Percentiles rank a stretch among this genome's conserved stretches.
phyloP scores from a whole-genome alignment of 176 grass and related monocot genomes.

The Rhipidocladum racemiflorum region DNA sequence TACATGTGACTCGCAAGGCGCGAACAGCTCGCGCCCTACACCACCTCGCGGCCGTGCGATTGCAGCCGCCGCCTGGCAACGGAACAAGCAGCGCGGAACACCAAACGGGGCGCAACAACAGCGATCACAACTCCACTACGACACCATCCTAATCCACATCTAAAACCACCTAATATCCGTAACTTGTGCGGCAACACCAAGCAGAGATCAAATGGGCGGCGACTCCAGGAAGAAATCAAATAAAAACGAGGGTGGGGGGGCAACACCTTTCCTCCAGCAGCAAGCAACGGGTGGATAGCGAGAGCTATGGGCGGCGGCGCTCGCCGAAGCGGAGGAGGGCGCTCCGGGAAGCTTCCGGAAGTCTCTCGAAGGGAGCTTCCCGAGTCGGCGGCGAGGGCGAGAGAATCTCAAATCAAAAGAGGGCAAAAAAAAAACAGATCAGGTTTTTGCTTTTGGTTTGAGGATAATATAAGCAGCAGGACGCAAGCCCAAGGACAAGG shows the following conservation, averaged over 20 bases:
- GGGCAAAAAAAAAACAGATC: not conserved
- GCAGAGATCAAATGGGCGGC: not conserved
- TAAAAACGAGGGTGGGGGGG: not conserved
- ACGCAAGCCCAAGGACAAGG: not conserved
- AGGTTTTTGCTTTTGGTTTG: not conserved
- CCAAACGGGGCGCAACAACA: not conserved
- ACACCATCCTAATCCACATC: not conserved
- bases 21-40: not conserved
- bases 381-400: slow-evolving; percentile 20
- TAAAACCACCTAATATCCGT: not conserved
- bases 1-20: not conserved
- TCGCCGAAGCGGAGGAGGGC: not conserved
- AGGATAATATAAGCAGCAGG: not conserved
- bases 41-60: not conserved
- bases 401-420: slow-evolving; percentile 19
- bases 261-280: slow-evolving; percentile 9
- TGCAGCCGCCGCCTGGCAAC: not conserved
- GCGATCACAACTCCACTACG: not conserved
- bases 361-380: not conserved
- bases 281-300: not conserved
- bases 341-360: not conserved
- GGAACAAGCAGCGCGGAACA: not conserved
- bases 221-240: not conserved
- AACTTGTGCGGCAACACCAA: not conserved
- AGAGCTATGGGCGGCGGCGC: not conserved